Base-by-base conservation (phyloP, 768 basidiomycete genomes). In the Brasilioporus rufonigricans region DNA sequence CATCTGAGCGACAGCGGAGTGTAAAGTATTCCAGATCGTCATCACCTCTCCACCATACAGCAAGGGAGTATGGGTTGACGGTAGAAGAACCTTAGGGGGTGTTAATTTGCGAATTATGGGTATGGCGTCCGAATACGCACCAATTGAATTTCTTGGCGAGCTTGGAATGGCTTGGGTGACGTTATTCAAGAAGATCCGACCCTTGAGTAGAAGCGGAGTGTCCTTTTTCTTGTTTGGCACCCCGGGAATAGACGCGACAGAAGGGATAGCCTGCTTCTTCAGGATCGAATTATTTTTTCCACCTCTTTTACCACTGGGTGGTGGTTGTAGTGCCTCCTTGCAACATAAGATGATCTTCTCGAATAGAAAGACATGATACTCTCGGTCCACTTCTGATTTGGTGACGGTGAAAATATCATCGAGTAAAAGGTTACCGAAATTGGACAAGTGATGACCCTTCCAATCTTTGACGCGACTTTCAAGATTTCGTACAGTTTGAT, bases 281-380 rank as follows among this genome's bases (percentile, higher is more conserved):
- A 97, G 71, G 47, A 98, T 83, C 8, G 91, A 91, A 53, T 91
- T 90, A 66, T 80, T 93, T 79, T 98, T 98, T 61, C 80, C 78
- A 36, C 76, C 76, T 72, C 92, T 91, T 71, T 82, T 84, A 38
- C 80, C 78, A 57, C 80, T 84, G 33, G 79, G 76, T 12, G 80
- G 77, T 7, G 79, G 78, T 6, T 78, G 77, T 16, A 79, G 67
- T 7, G 89, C 87, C 70, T 98, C 97, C 71, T 98, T 98, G 79
- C 97, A 98, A 73, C 97, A 99, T 21, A 98, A 81, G 61, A 99
- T 93, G 72, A 99, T 99, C 76, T 93, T 93, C 76, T 98, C 95
- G 61, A 99, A 99, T 33, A 99, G 78, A 80, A 98, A 99, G 54
- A 99, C 95, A 62, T 96, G 93, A 65, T 98, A 98, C 71, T 99